Evolutionary conservation across 2,329 filamentous ascomycete genomes (phyloP).

Genomic region (Colletotrichum siamense): DNA sequence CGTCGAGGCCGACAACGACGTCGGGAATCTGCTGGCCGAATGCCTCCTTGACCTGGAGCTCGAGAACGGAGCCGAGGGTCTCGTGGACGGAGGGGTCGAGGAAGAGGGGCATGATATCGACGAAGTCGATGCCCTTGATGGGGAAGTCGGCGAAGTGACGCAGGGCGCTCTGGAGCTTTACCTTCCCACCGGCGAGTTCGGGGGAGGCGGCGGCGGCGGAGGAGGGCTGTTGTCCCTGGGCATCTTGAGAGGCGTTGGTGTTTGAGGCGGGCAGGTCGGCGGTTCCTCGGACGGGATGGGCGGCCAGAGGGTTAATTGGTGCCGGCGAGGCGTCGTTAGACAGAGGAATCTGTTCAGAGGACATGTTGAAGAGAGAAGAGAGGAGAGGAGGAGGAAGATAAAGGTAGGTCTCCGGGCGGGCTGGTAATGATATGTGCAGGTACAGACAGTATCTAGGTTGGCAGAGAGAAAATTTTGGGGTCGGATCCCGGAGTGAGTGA

Average conservation of each 20-base stretch:
- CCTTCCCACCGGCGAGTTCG: slow-evolving; percentile 72
- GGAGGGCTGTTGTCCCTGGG: slow-evolving; percentile 68
- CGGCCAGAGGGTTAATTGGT: slow-evolving; percentile 35
- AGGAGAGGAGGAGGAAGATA: slow-evolving; percentile 27
- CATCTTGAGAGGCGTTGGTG: slow-evolving; percentile 52
- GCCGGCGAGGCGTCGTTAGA: slow-evolving; percentile 20
- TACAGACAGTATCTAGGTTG: background rate
- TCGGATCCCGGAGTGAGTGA: slow-evolving; percentile 23
- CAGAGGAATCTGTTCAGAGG: slow-evolving; percentile 21
- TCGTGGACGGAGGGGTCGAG: slow-evolving; percentile 76
- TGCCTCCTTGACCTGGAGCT: slow-evolving; percentile 76
- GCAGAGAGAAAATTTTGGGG: slow-evolving; percentile 26
- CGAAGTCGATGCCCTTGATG: slow-evolving; percentile 89
- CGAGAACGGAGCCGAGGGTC: slow-evolving; percentile 81
- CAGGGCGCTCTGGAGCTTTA: slow-evolving; percentile 74
- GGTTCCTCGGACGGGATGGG: slow-evolving; percentile 29
- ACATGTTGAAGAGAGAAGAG: slow-evolving; percentile 40
- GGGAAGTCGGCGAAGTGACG: slow-evolving; percentile 93
- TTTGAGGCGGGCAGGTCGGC: slow-evolving; percentile 31
- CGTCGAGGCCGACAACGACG: slow-evolving; percentile 91
- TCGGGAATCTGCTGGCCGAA: slow-evolving; percentile 73
- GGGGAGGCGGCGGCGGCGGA: slow-evolving; percentile 64
- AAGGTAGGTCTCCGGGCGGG: slow-evolving; percentile 26
- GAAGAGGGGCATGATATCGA: slow-evolving; percentile 98
- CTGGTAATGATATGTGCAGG: slow-evolving; percentile 23